These are phyloP conservation scores for Salmacisia buchloeana DNA, from an alignment of 1,284 basidiomycete species.

Conservation along the genomic window DNA sequence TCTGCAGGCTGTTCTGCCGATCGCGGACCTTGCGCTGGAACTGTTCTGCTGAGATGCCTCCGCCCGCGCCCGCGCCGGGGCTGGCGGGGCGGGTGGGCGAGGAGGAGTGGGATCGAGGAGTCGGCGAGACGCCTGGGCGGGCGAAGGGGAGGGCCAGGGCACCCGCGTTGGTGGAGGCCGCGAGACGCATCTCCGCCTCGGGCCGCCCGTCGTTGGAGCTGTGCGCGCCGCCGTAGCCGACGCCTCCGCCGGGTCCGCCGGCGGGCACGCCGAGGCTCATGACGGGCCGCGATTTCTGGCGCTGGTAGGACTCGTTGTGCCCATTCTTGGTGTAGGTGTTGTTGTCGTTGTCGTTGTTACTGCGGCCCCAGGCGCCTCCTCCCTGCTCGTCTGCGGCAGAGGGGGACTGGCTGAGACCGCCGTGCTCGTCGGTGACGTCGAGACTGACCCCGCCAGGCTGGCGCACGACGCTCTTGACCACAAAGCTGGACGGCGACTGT, in stretches of 20 bases:
- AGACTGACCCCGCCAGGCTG: conserved; percentile 35
- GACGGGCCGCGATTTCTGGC: conserved; percentile 8
- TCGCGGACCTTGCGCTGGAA: conserved; percentile 3
- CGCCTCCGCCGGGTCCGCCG: conserved; percentile 40
- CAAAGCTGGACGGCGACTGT: conserved; percentile 22
- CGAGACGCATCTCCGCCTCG: conserved; percentile 12
- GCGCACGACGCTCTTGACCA: conserved; percentile 34
- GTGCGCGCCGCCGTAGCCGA: conserved; percentile 32
- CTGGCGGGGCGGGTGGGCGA: conserved; percentile 12
- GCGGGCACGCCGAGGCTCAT: conserved; percentile 32
- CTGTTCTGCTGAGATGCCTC: conserved; percentile 12
- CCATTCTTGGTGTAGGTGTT: too few species aligned
- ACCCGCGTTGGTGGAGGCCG: conserved; percentile 11
- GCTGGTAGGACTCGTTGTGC: background rate
- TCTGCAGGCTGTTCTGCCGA: conserved; percentile 1
- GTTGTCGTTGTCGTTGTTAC: too few species aligned
- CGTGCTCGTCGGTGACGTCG: conserved; percentile 7
- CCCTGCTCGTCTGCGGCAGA: too few species aligned
- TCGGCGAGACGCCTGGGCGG: conserved; percentile 18
- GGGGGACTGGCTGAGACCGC: background rate
- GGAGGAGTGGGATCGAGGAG: background rate
- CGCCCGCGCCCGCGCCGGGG: conserved; percentile 17
- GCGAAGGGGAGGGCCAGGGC: conserved; percentile 15
- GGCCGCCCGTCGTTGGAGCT: conserved; percentile 38
- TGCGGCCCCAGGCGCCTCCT: too few species aligned